Evolutionary conservation across 257 asterid species (phyloP), one percentile per base, ranked within the genome.

Genomic region (Scutellaria barbata): DNA sequence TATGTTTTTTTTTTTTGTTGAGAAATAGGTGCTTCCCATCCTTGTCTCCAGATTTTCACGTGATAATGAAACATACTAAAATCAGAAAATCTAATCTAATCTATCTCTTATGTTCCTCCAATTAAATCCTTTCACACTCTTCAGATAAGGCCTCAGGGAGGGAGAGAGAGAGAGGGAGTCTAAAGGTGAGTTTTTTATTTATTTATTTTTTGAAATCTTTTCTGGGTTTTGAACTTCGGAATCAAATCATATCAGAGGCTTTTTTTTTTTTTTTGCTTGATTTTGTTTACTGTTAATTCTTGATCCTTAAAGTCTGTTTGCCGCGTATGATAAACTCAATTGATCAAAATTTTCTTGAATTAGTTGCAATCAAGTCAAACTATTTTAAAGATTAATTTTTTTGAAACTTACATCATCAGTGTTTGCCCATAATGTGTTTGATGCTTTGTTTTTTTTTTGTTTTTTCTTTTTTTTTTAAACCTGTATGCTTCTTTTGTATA

Each of bases 81-180:
- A 17, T 13, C 66, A 9, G 16, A 40, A 70, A 50, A 63, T 63
- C 73, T 7, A n/a, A 52, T 59, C 58, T 42, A 12, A 10, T 48
- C 37, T 37, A 48, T 14, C 57, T 22, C 58, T 6, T 14, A 7
- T 30, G 35, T 9, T 16, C 17, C 59, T 46, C 70, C 66, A 50
- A 25, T 66, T 70, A 33, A 37, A n/a, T 40, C 57, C 66, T 50
- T 58, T 51, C 17, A 56, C 17, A 5, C 61, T 73, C 53, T 75
- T 42, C 69, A 77, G 78, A 81, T 74, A 77, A 81, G 77, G 75
- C 35, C 47, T 13, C 18, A 67, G 46, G 25, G 39, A 52, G 17
- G 42, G 17, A 6, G 54, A 43, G 33, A 22, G 37, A 33, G 16
- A 30, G 33, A 22, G 37, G 16, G 16, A 37, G 22, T 8, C 41